phyloP scores from a whole-genome alignment of 345 rosid species.

The Citrus maxima region DNA sequence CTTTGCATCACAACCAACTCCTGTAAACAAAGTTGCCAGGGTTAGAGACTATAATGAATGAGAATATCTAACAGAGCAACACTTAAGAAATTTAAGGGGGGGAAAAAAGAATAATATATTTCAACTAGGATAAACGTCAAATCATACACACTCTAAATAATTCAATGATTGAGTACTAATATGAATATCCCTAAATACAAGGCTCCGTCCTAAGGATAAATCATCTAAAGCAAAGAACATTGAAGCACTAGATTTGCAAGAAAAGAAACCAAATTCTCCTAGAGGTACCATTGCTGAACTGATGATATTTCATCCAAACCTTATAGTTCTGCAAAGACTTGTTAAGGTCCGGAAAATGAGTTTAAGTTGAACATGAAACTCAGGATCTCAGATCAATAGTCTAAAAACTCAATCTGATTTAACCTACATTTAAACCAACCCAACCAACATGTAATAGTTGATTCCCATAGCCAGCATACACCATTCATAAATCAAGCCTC shows the following conservation, averaged over 20 bases:
- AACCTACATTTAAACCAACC: background rate
- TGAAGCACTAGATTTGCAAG: background rate
- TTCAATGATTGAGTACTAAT: background rate
- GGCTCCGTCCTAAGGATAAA: background rate
- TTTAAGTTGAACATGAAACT: background rate
- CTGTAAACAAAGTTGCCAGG: slow-evolving; percentile 27
- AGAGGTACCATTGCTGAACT: background rate
- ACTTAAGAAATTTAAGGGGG: background rate
- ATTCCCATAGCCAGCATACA: background rate
- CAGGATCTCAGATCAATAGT: background rate
- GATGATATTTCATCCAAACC: background rate
- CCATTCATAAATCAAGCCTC: background rate
- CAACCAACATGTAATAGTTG: background rate
- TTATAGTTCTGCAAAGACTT: background rate
- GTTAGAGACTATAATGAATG: background rate
- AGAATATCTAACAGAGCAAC: background rate
- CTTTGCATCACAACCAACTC: slow-evolving; percentile 92
- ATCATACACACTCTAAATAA: background rate
- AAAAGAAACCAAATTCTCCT: background rate
- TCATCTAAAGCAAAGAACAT: background rate
- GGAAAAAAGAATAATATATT: background rate
- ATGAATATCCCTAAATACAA: background rate
- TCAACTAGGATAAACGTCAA: slow-evolving; percentile 1
- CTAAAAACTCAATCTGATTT: background rate
- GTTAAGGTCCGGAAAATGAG: background rate